Base-by-base conservation (phyloP, 371 early-diverging fungal species). In the Haplosporangium sp. region DNA sequence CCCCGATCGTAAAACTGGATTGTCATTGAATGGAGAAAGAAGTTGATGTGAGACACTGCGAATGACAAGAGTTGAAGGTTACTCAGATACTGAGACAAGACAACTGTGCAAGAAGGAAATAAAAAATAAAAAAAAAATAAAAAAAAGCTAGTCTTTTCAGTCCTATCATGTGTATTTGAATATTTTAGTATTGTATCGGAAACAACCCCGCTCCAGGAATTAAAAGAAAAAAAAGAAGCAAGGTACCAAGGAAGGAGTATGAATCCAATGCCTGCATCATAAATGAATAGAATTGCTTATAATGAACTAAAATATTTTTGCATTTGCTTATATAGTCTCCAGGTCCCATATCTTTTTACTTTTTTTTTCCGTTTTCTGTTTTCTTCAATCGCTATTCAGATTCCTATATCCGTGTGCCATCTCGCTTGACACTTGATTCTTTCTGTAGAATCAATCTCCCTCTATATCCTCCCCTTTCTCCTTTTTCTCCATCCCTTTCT, bases 341-440 rank as follows among this genome's bases (percentile, higher is more conserved):
- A 44, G 17, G 20, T 34, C 42, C 63, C n/a, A 5, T 2, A 17
- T 53, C 17, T 35, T 53, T 63, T 63, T 58, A 35, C 60, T 34
- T 68, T 64, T 60, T 56, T 61, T 37, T 58, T 53, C 19, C 20
- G 38, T 68, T 63, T 58, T 61, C 20, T 58, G 42, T 34, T 35
- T 71, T 61, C 27, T 67, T 42, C 53, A 45, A 56, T 68, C 50
- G 56, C 45, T 63, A 40, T 69, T 34, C 61, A 60, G 69, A 52
- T 55, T 57, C 66, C 62, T 65, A 62, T 70, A 65, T 42, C 65
- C 56, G 27, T 56, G 66, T 65, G 70, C 66, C 72, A 61, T 66
- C 66, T 37, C 66, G 55, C 72, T 37, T 40, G 35, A 37, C 57
- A 44, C 59, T 38, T 42, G n/a, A 63, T 62, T 66, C 67, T 66